These are phyloP conservation scores for Schizophyllum commune DNA, from an alignment of 1,284 basidiomycete genomes.

Conservation along the genomic window DNA sequence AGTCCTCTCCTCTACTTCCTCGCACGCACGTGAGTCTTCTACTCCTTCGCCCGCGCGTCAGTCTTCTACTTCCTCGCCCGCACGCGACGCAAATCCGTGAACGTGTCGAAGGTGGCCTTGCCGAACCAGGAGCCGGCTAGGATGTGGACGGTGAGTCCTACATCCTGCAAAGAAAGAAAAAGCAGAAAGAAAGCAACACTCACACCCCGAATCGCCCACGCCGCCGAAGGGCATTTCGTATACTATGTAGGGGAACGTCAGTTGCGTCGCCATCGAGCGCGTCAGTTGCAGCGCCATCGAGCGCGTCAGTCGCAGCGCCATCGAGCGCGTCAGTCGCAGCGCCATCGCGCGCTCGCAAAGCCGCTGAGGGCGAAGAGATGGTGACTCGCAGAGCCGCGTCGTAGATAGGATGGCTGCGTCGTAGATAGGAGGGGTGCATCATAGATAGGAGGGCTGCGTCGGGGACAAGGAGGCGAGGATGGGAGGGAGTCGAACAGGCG, in stretches of 20 bases:
- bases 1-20: no score
- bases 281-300: conserved; percentile 32
- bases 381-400: conserved; percentile 61
- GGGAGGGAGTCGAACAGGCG: conserved; percentile 48
- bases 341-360: conserved; percentile 45
- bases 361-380: conserved; percentile 60
- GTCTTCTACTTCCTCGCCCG: no score
- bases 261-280: no score
- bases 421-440: no score
- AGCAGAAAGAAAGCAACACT: conserved; percentile 22
- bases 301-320: background rate
- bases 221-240: conserved; percentile 61
- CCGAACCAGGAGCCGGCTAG: background rate
- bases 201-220: conserved; percentile 64
- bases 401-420: conserved; percentile 32
- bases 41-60: no score
- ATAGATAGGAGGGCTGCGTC: no score
- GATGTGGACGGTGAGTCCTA: conserved; percentile 37
- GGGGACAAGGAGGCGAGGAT: background rate
- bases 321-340: background rate
- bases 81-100: conserved; percentile 52
- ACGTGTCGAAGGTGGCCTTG: conserved; percentile 52
- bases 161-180: conserved; percentile 44
- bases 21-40: no score
- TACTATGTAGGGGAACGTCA: no score